Evolutionary conservation across 257 asterid genomes (phyloP).

Genomic region (Capsicum rhomboideum): DNA sequence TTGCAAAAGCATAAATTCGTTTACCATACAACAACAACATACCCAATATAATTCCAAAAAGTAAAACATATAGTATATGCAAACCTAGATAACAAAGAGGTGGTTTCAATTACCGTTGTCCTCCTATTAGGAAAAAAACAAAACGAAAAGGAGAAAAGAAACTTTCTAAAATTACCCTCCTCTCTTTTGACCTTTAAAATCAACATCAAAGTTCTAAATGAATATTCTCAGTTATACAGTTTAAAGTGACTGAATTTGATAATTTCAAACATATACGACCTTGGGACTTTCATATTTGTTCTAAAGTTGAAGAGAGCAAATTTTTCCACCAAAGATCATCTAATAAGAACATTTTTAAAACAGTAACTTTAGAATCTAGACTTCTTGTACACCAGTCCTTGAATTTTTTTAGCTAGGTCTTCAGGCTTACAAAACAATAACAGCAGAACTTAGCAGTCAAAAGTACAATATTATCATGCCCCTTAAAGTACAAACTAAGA

Average conservation of each 20-base stretch:
- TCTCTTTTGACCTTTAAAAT: no score
- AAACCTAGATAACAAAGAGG: no score
- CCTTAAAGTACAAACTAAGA: neutral
- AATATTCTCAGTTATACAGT: no score
- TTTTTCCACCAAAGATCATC: neutral
- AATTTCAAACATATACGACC: neutral
- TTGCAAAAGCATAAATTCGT: no score
- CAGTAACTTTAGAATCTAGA: neutral
- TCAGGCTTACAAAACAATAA: neutral
- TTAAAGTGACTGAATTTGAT: neutral
- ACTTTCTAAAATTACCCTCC: no score
- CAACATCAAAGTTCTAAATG: no score
- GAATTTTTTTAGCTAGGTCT: neutral
- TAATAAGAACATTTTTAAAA: neutral
- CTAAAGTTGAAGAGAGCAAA: neutral
- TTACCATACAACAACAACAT: no score
- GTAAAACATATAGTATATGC: no score
- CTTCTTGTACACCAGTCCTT: neutral
- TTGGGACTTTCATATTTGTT: neutral
- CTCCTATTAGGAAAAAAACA: no score
- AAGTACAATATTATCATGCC: neutral
- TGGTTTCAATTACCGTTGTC: neutral
- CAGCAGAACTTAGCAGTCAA: neutral
- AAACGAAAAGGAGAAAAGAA: no score
- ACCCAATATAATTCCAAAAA: no score